These are phyloP conservation scores for Boletus fagicola DNA, from an alignment of 768 basidiomycete species.

Conservation along the genomic window DNA sequence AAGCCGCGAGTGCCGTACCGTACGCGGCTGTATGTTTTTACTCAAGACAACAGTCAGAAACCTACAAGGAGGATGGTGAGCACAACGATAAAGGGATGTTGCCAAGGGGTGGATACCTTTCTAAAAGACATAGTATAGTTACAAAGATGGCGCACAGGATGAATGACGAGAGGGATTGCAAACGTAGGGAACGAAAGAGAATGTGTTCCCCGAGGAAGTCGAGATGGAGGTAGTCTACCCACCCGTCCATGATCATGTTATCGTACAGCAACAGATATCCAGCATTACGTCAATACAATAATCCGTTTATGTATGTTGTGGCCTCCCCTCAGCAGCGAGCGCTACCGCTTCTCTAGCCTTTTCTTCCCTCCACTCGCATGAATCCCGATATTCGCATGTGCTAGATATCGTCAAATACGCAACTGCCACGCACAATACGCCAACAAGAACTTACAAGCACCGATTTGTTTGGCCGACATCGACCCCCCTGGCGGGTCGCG, in stretches of 20 bases:
- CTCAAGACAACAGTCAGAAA: slow-evolving; percentile 49
- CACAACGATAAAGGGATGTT: background rate
- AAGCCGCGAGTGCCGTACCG: slow-evolving; percentile 41
- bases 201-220: slow-evolving; percentile 45
- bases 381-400: slow-evolving; percentile 68
- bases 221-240: slow-evolving; percentile 47
- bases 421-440: background rate
- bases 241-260: slow-evolving; percentile 38
- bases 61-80: slow-evolving; percentile 33
- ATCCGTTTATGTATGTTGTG: background rate
- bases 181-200: slow-evolving; percentile 39
- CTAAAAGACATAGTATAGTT: slow-evolving; percentile 46
- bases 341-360: slow-evolving; percentile 42
- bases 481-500: slow-evolving; percentile 70
- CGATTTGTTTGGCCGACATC: slow-evolving; percentile 53
- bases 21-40: slow-evolving; percentile 47
- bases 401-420: slow-evolving; percentile 32
- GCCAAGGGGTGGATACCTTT: slow-evolving; percentile 46
- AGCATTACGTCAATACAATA: slow-evolving; percentile 16
- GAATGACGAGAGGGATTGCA: slow-evolving; percentile 52
- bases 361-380: slow-evolving; percentile 75
- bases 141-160: slow-evolving; percentile 46
- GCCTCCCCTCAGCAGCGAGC: background rate
- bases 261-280: background rate
- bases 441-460: slow-evolving; percentile 55